Evolutionary conservation across 139 green algal genomes (phyloP).

Genomic region (Spirogloea muscicola): DNA sequence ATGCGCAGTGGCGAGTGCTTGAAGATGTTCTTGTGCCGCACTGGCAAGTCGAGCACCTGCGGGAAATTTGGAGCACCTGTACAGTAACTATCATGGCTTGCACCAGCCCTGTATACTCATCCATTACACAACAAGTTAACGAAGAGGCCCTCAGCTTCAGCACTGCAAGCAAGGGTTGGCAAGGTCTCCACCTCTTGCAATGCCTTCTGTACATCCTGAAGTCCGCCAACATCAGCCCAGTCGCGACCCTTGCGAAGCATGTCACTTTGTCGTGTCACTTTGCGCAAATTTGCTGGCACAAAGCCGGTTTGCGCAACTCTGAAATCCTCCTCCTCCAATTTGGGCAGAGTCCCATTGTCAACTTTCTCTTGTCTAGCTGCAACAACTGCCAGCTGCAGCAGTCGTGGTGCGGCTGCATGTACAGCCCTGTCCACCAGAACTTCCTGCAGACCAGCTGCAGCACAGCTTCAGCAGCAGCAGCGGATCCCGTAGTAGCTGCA

Average conservation of each 20-base stretch:
- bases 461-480: too few relatives aligned
- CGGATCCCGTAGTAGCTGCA: too few relatives aligned
- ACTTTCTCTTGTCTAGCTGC: not conserved
- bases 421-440: not conserved
- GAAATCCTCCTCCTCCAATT: conserved; percentile 13
- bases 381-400: not conserved
- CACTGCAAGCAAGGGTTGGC: too few relatives aligned
- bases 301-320: not conserved
- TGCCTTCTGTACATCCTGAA: conserved; percentile 65
- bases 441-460: not conserved
- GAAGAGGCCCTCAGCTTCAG: too few relatives aligned
- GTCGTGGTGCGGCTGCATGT: not conserved
- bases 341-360: not conserved
- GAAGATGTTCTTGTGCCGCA: conserved; percentile 57
- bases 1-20: conserved; percentile 72
- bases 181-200: too few relatives aligned
- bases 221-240: conserved; percentile 65
- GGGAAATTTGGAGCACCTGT: too few relatives aligned
- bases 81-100: too few relatives aligned
- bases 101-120: too few relatives aligned
- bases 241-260: not conserved
- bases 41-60: conserved; percentile 75
- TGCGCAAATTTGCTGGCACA: conserved; percentile 1
- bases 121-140: too few relatives aligned
- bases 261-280: not conserved